phyloP scores from a whole-genome alignment of 371 early-diverging fungal genomes.

The Haplosporangium sp. region DNA sequence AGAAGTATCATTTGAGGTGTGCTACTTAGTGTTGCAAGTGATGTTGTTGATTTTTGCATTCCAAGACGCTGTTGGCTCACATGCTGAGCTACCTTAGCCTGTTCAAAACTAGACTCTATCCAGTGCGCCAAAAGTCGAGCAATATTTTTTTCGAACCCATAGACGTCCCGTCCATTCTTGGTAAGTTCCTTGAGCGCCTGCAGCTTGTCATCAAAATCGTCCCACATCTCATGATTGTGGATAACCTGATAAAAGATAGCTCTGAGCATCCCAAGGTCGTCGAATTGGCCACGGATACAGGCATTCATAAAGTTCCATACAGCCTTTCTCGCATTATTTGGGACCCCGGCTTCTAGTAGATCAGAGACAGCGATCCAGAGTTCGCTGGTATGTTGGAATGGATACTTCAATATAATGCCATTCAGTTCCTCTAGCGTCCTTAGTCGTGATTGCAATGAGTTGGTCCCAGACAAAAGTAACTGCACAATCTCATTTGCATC shows the following conservation, averaged over 20 bases:
- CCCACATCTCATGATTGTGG: conserved; percentile 64
- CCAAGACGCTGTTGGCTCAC: conserved; percentile 44
- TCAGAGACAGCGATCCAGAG: conserved; percentile 71
- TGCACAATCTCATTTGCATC: conserved; percentile 58
- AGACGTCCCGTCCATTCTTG: conserved; percentile 78
- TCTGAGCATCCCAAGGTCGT: conserved; percentile 73
- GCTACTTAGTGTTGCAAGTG: conserved; percentile 46
- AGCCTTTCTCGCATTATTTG: conserved; percentile 67
- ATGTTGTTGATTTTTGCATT: conserved; percentile 51
- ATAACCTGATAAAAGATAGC: conserved; percentile 71
- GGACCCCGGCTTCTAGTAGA: conserved; percentile 61
- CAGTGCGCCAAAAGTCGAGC: conserved; percentile 67
- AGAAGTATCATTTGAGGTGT: conserved; percentile 44
- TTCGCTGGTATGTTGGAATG: conserved; percentile 70
- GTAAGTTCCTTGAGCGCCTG: conserved; percentile 68
- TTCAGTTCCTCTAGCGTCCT: conserved; percentile 53
- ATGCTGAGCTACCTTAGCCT: conserved; percentile 44
- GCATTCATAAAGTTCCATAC: conserved; percentile 75
- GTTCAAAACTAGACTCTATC: conserved; percentile 61
- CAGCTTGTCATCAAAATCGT: conserved; percentile 72
- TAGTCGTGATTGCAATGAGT: conserved; percentile 48
- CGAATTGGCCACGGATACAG: conserved; percentile 72
- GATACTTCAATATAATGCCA: conserved; percentile 58
- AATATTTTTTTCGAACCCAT: conserved; percentile 79
- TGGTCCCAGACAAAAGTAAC: conserved; percentile 40